Evolutionary conservation across 2,329 filamentous ascomycete species (phyloP).

Genomic region (Mariannaea sp.): DNA sequence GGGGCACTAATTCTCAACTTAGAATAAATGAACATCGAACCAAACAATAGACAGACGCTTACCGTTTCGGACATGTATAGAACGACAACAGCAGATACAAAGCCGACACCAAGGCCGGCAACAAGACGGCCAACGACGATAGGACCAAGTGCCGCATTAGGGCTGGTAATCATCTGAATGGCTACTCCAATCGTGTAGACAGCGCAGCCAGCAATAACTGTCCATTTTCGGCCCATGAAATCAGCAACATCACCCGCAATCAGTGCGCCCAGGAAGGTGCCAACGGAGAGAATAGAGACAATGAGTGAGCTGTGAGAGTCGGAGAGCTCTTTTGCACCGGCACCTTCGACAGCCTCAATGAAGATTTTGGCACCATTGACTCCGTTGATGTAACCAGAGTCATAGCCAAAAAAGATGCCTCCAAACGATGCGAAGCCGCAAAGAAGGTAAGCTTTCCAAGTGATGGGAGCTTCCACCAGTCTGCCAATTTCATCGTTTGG

Average conservation of each 20-base stretch:
- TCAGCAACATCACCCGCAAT: conserved; percentile 70
- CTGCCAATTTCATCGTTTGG: neutral
- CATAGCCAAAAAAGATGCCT: conserved; percentile 73
- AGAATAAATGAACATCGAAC: conserved; percentile 66
- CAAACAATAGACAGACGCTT: conserved; percentile 59
- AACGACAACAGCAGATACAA: conserved; percentile 64
- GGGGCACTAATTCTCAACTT: conserved; percentile 67
- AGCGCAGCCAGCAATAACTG: conserved; percentile 60
- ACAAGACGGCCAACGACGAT: conserved; percentile 72
- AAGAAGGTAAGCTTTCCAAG: conserved; percentile 58
- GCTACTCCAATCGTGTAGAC: conserved; percentile 68
- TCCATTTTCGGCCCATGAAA: conserved; percentile 58
- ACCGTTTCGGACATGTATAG: conserved; percentile 71
- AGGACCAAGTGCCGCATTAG: conserved; percentile 60
- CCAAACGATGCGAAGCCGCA: conserved; percentile 68
- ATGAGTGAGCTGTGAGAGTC: conserved; percentile 65
- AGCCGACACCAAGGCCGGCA: conserved; percentile 73
- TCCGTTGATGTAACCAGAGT: conserved; percentile 70
- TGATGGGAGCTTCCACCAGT: conserved; percentile 62
- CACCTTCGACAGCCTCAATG: conserved; percentile 56
- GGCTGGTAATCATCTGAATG: conserved; percentile 65
- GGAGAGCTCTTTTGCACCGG: conserved; percentile 52
- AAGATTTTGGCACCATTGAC: conserved; percentile 56
- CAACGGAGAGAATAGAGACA: conserved; percentile 76
- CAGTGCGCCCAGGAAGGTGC: conserved; percentile 77